Base-by-base conservation (phyloP, 352 stramenopile genomes). In the Pythium chondricola region DNA sequence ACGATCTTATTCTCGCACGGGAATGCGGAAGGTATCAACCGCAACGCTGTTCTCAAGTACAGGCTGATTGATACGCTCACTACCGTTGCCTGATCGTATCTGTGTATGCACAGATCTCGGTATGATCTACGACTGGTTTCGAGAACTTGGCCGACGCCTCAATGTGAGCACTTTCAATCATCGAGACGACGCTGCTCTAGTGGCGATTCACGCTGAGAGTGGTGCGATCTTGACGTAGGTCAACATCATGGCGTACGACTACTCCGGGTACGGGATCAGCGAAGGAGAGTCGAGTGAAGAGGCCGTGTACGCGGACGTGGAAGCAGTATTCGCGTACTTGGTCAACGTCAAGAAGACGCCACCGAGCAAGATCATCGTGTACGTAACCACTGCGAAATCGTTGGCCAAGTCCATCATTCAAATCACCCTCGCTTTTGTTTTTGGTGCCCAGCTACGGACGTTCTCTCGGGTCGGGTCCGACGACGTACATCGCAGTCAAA, bases 81-180 rank as follows among this genome's bases (percentile, higher is more conserved):
- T n/a, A n/a, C n/a, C n/a, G n/a, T n/a, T n/a, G n/a, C n/a, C n/a
- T n/a, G n/a, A n/a, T n/a, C n/a, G n/a, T n/a, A n/a, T n/a, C n/a
- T n/a, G n/a, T 32, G 6, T n/a, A 8, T 47, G 7, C 13, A 26
- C 17, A 92, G 95, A 99, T 60, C 58, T 99, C n/a, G 93, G 91
- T 5, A 97, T 98, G 85, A 97, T 98, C 37, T 98, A 97, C 61
- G 88, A 97, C 58, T 98, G 95, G 95, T 98, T 98, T 65, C 85
- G 88, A 39, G 89, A 98, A 72, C 65, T 98, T 29, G 73, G 84
- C 30, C 70, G 84, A 14, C 71, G 76, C 24, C 55, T 94, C 42
- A 59, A 86, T 57, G 79, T 91, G 48, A 44, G 58, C n/a, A n/a
- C n/a, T n/a, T n/a, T n/a, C n/a, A n/a, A n/a, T n/a, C n/a, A n/a